These are phyloP conservation scores for Colletotrichum sp. DNA, from an alignment of 2,329 filamentous ascomycete species.

Conservation along the genomic window DNA sequence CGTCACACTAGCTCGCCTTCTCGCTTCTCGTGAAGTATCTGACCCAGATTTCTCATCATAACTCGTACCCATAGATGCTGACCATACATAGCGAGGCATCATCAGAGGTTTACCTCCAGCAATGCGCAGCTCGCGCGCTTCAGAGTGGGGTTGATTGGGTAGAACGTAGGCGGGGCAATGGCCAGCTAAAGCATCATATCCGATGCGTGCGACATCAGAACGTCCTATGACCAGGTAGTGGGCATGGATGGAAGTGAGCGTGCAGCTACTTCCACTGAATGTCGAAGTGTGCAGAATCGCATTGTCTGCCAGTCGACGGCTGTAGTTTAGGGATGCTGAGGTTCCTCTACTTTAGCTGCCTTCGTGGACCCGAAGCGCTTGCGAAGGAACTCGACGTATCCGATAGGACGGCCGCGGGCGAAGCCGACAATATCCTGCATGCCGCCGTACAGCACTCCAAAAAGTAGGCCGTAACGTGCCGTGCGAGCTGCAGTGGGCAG, in stretches of 20 bases:
- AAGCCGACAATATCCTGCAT: slow-evolving; percentile 77
- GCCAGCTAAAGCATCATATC: background rate
- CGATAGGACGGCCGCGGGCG: slow-evolving; percentile 72
- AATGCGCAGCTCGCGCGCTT: background rate
- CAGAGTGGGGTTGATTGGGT: background rate
- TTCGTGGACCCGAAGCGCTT: slow-evolving; percentile 35
- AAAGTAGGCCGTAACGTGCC: slow-evolving; percentile 78
- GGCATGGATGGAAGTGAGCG: background rate
- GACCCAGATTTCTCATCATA: background rate
- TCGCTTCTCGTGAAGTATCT: background rate
- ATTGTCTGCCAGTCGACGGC: background rate
- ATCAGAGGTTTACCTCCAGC: background rate
- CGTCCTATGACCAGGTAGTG: background rate
- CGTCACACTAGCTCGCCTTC: background rate
- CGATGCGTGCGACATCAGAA: background rate
- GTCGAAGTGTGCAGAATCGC: background rate
- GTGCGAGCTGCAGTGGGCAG: slow-evolving; percentile 78
- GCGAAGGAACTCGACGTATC: slow-evolving; percentile 74
- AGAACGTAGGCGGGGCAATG: background rate
- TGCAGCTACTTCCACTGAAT: background rate
- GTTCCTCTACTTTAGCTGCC: background rate
- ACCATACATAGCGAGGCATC: background rate
- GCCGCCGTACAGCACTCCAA: slow-evolving; percentile 81
- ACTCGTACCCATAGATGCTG: background rate
- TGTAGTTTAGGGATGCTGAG: background rate